phyloP scores from a whole-genome alignment of 306 rosid genomes.

The Astragalus membranaceus region DNA sequence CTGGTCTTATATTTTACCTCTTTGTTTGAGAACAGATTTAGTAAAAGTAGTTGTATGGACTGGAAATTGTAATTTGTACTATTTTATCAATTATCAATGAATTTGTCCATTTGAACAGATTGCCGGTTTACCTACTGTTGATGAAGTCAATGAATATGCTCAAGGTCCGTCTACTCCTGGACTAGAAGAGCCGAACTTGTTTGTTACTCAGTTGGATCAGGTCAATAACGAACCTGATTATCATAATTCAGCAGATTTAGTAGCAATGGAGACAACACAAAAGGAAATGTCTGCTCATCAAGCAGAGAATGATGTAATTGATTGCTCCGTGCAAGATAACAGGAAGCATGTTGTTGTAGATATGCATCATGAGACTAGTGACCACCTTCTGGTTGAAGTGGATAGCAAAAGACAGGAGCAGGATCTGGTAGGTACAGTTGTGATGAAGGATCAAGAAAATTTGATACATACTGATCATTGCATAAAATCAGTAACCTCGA shows the following conservation, averaged over 20 bases:
- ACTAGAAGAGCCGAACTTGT: conserved; percentile 52
- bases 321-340: conserved; percentile 34
- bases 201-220: conserved; percentile 46
- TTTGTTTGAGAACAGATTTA: background rate
- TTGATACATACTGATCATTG: conserved; percentile 32
- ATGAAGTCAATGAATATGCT: conserved; percentile 39
- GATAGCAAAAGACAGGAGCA: conserved; percentile 36
- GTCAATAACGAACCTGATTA: conserved; percentile 51
- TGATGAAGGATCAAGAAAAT: conserved; percentile 31
- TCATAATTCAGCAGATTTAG: conserved; percentile 38
- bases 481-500: conserved; percentile 17
- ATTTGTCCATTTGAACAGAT: conserved; percentile 35
- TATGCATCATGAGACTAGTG: conserved; percentile 41
- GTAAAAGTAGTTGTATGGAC: background rate
- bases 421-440: conserved; percentile 26
- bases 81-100: conserved; percentile 8
- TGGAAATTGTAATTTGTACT: conserved; percentile 1
- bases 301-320: conserved; percentile 26
- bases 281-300: conserved; percentile 23
- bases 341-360: conserved; percentile 21
- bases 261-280: conserved; percentile 22
- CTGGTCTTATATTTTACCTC: background rate
- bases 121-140: conserved; percentile 33
- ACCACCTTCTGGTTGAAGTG: conserved; percentile 29
- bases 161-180: conserved; percentile 68